Conservation (phyloP, 1,139 yeast species). For the Candida mesenterica region DNA sequence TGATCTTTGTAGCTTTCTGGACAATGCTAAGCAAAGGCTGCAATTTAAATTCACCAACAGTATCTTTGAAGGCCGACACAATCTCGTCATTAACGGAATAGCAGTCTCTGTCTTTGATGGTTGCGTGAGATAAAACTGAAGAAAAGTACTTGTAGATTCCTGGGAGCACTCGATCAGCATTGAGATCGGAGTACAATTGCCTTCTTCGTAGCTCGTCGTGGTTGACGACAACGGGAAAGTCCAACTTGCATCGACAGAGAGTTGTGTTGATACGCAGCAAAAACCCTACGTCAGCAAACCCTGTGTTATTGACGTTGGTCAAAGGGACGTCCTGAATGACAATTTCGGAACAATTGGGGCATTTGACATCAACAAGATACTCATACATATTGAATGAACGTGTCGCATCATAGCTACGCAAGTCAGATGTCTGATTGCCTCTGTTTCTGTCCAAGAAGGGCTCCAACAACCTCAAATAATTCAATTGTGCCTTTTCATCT, state of each 20-base stretch:
- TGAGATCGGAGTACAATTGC: constrained; percentile 22
- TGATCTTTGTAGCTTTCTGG: constrained; percentile 2
- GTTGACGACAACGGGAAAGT: neutral
- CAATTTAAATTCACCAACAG: neutral
- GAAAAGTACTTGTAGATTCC: constrained; percentile 5
- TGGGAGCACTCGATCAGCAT: constrained; percentile 10
- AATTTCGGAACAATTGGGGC: constrained; percentile 20
- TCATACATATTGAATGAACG: constrained; percentile 1
- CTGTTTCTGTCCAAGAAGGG: constrained; percentile 4
- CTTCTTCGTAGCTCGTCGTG: constrained; percentile 22
- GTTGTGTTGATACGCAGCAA: neutral
- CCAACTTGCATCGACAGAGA: neutral
- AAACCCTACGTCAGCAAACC: constrained; percentile 18
- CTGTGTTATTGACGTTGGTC: constrained; percentile 16
- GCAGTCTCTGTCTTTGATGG: neutral
- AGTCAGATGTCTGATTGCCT: constrained; percentile 5
- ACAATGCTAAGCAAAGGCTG: constrained; percentile 2
- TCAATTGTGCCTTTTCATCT: constrained; percentile 4
- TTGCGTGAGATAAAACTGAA: constrained; percentile 1
- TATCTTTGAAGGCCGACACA: neutral
- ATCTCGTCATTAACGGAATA: constrained; percentile 1
- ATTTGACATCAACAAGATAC: constrained; percentile 11
- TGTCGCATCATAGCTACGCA: constrained; percentile 4
- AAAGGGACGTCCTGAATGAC: constrained; percentile 15
- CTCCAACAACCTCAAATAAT: constrained; percentile 9